phyloP scores from a whole-genome alignment of 441 rosid genomes.

The Hura crepitans region DNA sequence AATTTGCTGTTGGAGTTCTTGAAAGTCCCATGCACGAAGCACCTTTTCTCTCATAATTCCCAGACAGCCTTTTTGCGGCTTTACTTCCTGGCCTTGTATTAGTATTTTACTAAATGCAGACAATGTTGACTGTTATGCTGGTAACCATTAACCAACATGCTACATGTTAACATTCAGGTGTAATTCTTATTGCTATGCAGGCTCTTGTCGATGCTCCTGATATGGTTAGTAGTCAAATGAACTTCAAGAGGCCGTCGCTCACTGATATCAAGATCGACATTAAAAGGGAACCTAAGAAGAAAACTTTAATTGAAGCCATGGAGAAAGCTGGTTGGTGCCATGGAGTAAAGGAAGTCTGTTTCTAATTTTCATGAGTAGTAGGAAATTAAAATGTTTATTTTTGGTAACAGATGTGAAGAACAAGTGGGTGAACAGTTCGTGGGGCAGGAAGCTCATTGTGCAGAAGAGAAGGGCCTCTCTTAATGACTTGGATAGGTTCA shows the following conservation, averaged over 20 bases:
- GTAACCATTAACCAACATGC: background rate
- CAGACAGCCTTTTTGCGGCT: background rate
- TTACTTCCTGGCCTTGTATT: background rate
- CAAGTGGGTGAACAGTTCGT: conserved; percentile 89
- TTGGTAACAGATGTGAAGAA: conserved; percentile 61
- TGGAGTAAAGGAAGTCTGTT: background rate
- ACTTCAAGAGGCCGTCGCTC: conserved; percentile 76
- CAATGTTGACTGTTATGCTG: background rate
- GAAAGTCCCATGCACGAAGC: background rate
- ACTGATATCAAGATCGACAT: conserved; percentile 78
- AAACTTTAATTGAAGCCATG: conserved; percentile 72
- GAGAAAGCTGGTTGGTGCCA: conserved; percentile 68
- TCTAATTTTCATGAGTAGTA: background rate
- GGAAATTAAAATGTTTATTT: background rate
- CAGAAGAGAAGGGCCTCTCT: conserved; percentile 80
- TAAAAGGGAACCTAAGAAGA: conserved; percentile 77
- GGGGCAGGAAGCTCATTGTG: conserved; percentile 92
- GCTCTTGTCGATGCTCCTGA: conserved; percentile 93
- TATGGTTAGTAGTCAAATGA: conserved; percentile 83
- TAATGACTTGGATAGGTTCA: conserved; percentile 85
- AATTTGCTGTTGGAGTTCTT: background rate
- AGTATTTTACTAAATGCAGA: background rate
- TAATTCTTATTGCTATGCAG: conserved; percentile 26
- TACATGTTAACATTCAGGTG: background rate
- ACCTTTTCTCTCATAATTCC: background rate